phyloP scores from a whole-genome alignment of 352 stramenopile genomes.

The Phytophthora pisi region DNA sequence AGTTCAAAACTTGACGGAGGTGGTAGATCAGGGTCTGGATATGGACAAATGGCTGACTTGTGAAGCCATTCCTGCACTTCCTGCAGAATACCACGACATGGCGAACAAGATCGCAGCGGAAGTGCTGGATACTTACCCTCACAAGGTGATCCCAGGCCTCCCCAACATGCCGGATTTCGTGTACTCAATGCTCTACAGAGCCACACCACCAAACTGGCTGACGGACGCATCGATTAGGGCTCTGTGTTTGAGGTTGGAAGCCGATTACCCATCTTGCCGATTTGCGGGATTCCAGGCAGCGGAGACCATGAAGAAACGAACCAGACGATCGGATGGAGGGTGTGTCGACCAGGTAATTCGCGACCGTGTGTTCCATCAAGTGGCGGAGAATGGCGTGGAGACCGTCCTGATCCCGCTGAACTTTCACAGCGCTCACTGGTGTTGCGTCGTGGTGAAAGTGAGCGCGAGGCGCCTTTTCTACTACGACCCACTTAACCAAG shows the following conservation, averaged over 20 bases:
- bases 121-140: background rate
- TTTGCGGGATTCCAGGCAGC: background rate
- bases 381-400: background rate
- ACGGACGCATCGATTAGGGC: background rate
- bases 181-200: background rate
- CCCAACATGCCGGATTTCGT: background rate
- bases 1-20: background rate
- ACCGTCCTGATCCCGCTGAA: constrained; percentile 4
- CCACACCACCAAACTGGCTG: background rate
- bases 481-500: constrained; percentile 14
- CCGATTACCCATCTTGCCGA: background rate
- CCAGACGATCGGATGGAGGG: too few species aligned
- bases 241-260: background rate
- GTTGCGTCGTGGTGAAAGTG: constrained; percentile 10
- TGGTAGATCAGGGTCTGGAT: background rate
- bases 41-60: background rate
- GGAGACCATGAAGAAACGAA: background rate
- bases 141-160: background rate
- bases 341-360: too few species aligned
- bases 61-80: background rate
- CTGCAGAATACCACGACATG: background rate
- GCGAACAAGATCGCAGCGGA: background rate
- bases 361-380: background rate
- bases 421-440: constrained; percentile 20
- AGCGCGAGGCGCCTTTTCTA: background rate